These are phyloP conservation scores for Sphagnurus paluster DNA, from an alignment of 1,284 basidiomycete genomes.

Conservation along the genomic window DNA sequence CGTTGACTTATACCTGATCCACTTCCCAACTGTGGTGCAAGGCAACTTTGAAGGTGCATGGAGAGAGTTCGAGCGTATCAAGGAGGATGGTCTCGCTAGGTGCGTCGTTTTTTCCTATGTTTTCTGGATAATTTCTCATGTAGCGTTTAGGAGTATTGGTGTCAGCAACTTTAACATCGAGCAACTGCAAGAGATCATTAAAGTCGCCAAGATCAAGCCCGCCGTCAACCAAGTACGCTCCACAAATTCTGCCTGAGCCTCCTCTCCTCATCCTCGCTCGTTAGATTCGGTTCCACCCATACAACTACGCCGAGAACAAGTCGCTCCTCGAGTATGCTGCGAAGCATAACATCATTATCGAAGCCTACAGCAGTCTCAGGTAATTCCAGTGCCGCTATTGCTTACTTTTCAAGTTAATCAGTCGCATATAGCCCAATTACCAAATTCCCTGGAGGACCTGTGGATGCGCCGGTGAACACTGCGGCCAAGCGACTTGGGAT, in stretches of 20 bases:
- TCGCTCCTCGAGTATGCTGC: slow-evolving; percentile 58
- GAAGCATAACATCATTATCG: slow-evolving; percentile 64
- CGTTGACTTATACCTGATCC: slow-evolving; percentile 75
- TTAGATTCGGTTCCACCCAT: slow-evolving; percentile 70
- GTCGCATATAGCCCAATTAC: slow-evolving; percentile 59
- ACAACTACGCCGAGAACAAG: slow-evolving; percentile 59
- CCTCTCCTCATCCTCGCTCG: neutral
- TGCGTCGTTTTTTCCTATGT: slow-evolving; percentile 24
- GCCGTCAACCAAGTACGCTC: slow-evolving; percentile 71
- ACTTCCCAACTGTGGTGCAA: slow-evolving; percentile 43
- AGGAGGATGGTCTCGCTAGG: slow-evolving; percentile 63
- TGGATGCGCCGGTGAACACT: slow-evolving; percentile 61
- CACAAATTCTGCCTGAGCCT: neutral
- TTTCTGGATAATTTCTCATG: neutral
- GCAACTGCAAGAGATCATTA: slow-evolving; percentile 59
- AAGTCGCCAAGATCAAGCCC: slow-evolving; percentile 61
- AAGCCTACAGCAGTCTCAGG: slow-evolving; percentile 73
- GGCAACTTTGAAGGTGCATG: slow-evolving; percentile 57
- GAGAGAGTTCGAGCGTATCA: slow-evolving; percentile 67
- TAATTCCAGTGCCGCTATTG: slow-evolving; percentile 28
- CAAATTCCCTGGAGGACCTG: slow-evolving; percentile 64
- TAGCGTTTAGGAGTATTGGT: slow-evolving; percentile 64
- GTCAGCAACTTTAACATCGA: slow-evolving; percentile 73
- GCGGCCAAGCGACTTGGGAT: slow-evolving; percentile 60
- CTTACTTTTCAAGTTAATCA: neutral